A percentile compares a stretch with the other conserved stretches of the same genome.
Conservation (phyloP, 805 yeast genomes). For the Priceomyces medius region DNA sequence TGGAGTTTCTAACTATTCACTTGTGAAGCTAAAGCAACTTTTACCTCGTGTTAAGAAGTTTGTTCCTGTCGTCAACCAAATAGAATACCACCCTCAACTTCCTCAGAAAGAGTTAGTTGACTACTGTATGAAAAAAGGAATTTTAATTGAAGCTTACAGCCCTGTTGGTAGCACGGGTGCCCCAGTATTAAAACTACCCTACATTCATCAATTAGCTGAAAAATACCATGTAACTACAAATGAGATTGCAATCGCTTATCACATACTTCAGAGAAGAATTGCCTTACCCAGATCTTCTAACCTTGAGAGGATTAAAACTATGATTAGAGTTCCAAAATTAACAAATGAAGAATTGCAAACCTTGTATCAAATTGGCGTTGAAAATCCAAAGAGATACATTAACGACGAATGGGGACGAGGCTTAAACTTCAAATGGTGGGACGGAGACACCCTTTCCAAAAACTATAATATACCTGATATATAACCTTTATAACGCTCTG, state of each 20-base stretch:
- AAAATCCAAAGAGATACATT: slow-evolving; percentile 30
- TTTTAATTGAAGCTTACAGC: slow-evolving; percentile 53
- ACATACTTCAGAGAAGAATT: slow-evolving; percentile 58
- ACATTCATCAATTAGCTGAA: slow-evolving; percentile 52
- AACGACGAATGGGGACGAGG: slow-evolving; percentile 39
- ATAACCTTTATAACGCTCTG: too few species aligned
- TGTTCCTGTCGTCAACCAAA: slow-evolving; percentile 34
- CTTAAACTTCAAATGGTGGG: slow-evolving; percentile 37
- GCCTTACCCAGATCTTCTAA: slow-evolving; percentile 73
- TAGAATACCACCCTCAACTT: slow-evolving; percentile 36
- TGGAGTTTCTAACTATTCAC: slow-evolving; percentile 37
- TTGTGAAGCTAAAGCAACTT: slow-evolving; percentile 26
- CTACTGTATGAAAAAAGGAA: slow-evolving; percentile 35
- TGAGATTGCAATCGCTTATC: slow-evolving; percentile 60
- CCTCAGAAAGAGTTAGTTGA: slow-evolving; percentile 42
- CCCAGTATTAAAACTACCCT: slow-evolving; percentile 54
- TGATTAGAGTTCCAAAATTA: slow-evolving; percentile 33
- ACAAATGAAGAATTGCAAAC: slow-evolving; percentile 33
- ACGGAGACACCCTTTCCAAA: slow-evolving; percentile 28
- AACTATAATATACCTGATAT: slow-evolving; percentile 27
- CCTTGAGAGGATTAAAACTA: slow-evolving; percentile 53
- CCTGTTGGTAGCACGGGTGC: slow-evolving; percentile 69
- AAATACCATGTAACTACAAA: slow-evolving; percentile 54
- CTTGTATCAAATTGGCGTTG: slow-evolving; percentile 30
- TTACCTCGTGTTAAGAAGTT: slow-evolving; percentile 21